Evolutionary conservation across 768 basidiomycete species (phyloP).

Genomic region (Cystofilobasidium bisporidii): DNA sequence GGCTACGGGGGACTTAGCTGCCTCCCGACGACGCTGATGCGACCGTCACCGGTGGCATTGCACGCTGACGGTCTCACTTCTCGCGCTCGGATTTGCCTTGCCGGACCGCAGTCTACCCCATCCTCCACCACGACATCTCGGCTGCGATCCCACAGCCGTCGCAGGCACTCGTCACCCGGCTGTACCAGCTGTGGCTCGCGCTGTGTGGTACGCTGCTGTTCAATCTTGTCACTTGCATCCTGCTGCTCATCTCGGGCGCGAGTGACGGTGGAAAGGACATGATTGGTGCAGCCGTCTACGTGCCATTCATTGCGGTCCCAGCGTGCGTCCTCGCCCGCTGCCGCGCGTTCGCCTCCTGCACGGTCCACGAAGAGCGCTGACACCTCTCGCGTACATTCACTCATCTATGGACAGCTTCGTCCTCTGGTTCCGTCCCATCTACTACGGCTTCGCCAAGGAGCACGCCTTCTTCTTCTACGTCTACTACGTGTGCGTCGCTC

Average conservation of each 20-base stretch:
- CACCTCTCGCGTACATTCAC: too few relatives aligned
- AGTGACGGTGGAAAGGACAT: constrained; percentile 46
- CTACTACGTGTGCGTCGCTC: constrained; percentile 44
- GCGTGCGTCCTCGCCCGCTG: too few relatives aligned
- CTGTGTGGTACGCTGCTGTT: constrained; percentile 68
- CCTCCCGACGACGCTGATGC: too few relatives aligned
- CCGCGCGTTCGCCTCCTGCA: too few relatives aligned
- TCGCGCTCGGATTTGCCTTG: too few relatives aligned
- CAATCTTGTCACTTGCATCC: constrained; percentile 84
- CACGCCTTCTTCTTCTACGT: constrained; percentile 66
- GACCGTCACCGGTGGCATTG: too few relatives aligned
- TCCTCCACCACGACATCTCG: constrained; percentile 83
- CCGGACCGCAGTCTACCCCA: constrained; percentile 60
- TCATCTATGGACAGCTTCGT: constrained; percentile 89
- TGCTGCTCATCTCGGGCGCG: constrained; percentile 68
- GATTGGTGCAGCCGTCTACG: constrained; percentile 22
- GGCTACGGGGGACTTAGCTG: too few relatives aligned
- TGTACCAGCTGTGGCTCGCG: constrained; percentile 77
- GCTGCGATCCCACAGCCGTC: constrained; percentile 72
- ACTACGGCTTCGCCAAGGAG: constrained; percentile 96
- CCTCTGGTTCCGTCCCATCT: constrained; percentile 86
- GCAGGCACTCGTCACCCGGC: constrained; percentile 64
- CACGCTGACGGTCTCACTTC: too few relatives aligned
- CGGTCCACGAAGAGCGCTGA: too few relatives aligned
- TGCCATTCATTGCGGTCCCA: constrained; percentile 1